Percentiles rank a stretch among this genome's conserved stretches.
phyloP scores from a whole-genome alignment of 2,329 filamentous ascomycete species.

The Dactylellina parvicollis region DNA sequence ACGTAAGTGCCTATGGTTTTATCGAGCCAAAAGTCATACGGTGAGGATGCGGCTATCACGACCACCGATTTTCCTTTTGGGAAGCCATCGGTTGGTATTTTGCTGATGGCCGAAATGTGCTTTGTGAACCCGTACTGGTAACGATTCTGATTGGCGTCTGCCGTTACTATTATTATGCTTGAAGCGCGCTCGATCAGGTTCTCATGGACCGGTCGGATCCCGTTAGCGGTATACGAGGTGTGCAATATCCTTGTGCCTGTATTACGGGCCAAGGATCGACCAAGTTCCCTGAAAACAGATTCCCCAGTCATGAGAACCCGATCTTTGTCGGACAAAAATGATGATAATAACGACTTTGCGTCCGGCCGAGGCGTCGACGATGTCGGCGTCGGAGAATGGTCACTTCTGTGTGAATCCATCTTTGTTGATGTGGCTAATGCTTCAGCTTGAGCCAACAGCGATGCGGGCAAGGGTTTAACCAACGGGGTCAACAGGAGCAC shows the following conservation, averaged over 20 bases:
- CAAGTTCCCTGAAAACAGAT: constrained; percentile 88
- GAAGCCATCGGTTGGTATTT: constrained; percentile 77
- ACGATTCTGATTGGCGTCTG: constrained; percentile 90
- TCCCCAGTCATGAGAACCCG: constrained; percentile 83
- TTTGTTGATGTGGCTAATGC: constrained; percentile 13
- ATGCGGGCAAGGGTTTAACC: constrained; percentile 63
- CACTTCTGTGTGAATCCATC: constrained; percentile 51
- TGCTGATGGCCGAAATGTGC: constrained; percentile 94
- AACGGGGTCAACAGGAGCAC: constrained; percentile 70
- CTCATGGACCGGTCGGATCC: constrained; percentile 73
- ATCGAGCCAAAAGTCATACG: constrained; percentile 96
- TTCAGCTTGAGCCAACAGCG: constrained; percentile 48
- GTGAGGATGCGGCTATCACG: constrained; percentile 91
- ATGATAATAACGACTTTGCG: constrained; percentile 30
- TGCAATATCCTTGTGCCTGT: constrained; percentile 81
- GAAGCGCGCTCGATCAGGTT: constrained; percentile 71
- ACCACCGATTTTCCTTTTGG: constrained; percentile 84
- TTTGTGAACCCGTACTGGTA: constrained; percentile 97
- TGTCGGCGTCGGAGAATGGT: constrained; percentile 65
- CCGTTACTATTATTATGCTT: constrained; percentile 75
- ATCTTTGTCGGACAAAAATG: constrained; percentile 64
- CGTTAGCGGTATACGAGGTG: constrained; percentile 81
- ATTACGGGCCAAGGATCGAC: constrained; percentile 84
- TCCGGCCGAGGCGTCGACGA: constrained; percentile 40
- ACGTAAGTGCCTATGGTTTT: constrained; percentile 62